Conservation (phyloP, 768 basidiomycete genomes). For the Tylopilus sp. region DNA sequence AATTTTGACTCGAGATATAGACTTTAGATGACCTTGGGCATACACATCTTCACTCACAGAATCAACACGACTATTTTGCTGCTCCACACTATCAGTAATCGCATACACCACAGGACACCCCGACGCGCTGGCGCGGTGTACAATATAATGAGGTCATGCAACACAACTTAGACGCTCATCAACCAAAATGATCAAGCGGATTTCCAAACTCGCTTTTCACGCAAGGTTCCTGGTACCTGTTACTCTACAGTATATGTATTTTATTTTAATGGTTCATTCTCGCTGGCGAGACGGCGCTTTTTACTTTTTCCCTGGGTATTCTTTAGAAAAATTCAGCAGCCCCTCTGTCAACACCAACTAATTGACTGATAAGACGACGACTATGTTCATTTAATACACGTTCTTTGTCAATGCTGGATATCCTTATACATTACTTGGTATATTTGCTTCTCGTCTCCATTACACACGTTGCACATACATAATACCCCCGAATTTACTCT, state of each 20-base stretch:
- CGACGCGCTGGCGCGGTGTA: constrained; percentile 22
- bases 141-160: constrained; percentile 13
- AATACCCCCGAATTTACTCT: too few relatives aligned
- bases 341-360: background rate
- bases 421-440: constrained; percentile 1
- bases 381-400: constrained; percentile 21
- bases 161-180: background rate
- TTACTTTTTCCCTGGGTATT: background rate
- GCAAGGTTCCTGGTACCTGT: background rate
- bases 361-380: constrained; percentile 8
- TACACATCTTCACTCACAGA: background rate
- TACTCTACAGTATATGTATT: constrained; percentile 2
- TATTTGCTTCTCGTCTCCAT: constrained; percentile 1
- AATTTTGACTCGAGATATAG: background rate
- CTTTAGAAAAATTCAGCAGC: background rate
- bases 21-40: constrained; percentile 5
- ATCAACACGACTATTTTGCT: background rate
- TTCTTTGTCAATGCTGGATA: constrained; percentile 18
- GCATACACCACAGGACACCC: background rate
- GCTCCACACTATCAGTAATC: background rate
- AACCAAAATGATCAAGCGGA: background rate
- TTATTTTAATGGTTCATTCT: background rate
- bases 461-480: background rate
- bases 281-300: constrained; percentile 2
- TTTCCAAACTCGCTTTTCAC: background rate